Evolutionary conservation across 2,329 filamentous ascomycete genomes (phyloP), one percentile per base, ranked within the genome.

Genomic region (Cordyceps pruinosa): DNA sequence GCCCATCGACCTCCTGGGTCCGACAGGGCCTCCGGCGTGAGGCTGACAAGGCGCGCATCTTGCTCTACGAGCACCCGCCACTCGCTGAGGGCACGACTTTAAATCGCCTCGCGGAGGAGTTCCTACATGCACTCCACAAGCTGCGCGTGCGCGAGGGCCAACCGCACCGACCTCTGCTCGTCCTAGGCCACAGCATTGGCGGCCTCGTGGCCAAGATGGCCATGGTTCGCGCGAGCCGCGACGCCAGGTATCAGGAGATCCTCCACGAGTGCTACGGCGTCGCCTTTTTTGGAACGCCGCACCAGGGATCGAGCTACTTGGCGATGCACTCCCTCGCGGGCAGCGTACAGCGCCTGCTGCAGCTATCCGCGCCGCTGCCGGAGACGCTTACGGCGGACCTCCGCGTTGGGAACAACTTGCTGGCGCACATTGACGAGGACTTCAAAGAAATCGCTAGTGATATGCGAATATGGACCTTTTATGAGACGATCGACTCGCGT

Each of bases 251-350:
- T 60, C 72, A 71, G 47, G 67, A 71, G 3, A 74, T 85, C 13
- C 69, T 81, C 46, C 75, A 76, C 44, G 78, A 81, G 61, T 85
- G 81, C 56, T 81, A 85, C 59, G 83, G 83, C 0, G 77, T 83
- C 47, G 80, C 80, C 0, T 86, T 86, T 61, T 80, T 84, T 64
- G 76, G 75, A 19, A 82, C 82, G 1, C 83, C 83, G 0, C 83
- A 86, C 62, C 81, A 81, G 19, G 83, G 83, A 3, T 85, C 83
- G 0, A 85, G 78, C 44, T 85, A 85, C 63, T 74, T 86, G 61
- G 82, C 82, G 2, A 83, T 82, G 72, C 73, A 73, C 0, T 77
- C 77, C 44, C 74, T 85, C n/a, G 75, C 77, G 12, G 66, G 73
- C 17, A 82, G 80, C 63, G 82, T 86, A 28, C 75, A 77, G 50